These are phyloP conservation scores for Kondoa malvinella DNA, from an alignment of 768 basidiomycete genomes.

Conservation along the genomic window DNA sequence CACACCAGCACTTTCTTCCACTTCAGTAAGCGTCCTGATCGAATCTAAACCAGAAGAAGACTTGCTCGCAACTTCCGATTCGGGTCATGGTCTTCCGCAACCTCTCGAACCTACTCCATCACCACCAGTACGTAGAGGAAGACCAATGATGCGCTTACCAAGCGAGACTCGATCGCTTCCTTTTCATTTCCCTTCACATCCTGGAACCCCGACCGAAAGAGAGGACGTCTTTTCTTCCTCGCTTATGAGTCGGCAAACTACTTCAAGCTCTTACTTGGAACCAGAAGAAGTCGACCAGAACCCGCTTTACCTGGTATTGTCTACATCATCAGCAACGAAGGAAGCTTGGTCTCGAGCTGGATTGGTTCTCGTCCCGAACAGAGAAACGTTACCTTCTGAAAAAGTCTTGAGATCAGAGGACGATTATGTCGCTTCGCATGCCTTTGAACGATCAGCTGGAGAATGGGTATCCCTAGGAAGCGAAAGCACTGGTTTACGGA, in stretches of 20 bases:
- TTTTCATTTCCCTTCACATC: constrained; percentile 4
- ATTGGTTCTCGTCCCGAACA: background rate
- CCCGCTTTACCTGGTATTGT: constrained; percentile 5
- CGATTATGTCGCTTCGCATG: background rate
- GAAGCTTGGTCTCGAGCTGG: constrained; percentile 7
- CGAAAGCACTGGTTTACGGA: background rate
- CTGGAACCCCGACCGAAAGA: background rate
- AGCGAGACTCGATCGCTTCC: background rate
- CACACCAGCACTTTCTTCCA: background rate
- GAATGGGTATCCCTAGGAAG: background rate
- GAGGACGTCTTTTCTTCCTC: background rate
- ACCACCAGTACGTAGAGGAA: background rate
- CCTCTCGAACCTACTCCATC: background rate
- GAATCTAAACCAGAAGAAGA: background rate
- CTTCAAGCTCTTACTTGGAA: background rate
- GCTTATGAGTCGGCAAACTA: background rate
- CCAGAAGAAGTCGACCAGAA: constrained; percentile 1
- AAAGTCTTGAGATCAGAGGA: background rate
- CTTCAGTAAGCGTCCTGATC: background rate
- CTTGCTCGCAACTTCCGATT: background rate
- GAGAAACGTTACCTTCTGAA: background rate
- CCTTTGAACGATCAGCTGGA: background rate
- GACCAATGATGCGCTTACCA: background rate
- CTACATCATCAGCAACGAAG: background rate
- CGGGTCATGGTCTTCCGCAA: background rate